Percentiles rank a stretch among this genome's conserved stretches.
phyloP scores from a whole-genome alignment of 2,329 filamentous ascomycete genomes.

The Grosmannia penicillata region DNA sequence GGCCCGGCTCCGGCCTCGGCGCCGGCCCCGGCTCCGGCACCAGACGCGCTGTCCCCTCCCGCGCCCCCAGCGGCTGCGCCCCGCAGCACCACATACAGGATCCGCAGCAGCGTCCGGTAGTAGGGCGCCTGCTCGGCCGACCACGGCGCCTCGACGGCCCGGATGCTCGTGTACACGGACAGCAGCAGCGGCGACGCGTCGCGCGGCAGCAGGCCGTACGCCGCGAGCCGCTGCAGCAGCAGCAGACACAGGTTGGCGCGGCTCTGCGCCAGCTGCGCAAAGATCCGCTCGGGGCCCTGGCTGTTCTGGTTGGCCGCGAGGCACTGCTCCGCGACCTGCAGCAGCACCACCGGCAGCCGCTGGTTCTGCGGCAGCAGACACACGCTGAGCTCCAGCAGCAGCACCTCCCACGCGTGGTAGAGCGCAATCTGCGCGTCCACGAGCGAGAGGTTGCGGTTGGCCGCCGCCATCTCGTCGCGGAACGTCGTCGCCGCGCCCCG shows the following conservation, averaged over 20 bases:
- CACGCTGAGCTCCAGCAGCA: slow-evolving; percentile 70
- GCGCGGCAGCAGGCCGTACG: slow-evolving; percentile 32
- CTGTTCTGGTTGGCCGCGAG: slow-evolving; percentile 54
- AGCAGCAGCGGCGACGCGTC: slow-evolving; percentile 37
- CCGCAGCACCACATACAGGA: slow-evolving; percentile 70
- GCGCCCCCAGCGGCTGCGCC: background rate
- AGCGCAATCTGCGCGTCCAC: slow-evolving; percentile 84
- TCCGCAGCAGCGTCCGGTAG: slow-evolving; percentile 70
- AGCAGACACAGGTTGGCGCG: slow-evolving; percentile 71
- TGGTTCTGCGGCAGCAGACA: slow-evolving; percentile 34
- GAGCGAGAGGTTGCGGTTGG: slow-evolving; percentile 80
- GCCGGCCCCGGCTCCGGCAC: background rate
- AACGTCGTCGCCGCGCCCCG: slow-evolving; percentile 60
- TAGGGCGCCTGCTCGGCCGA: slow-evolving; percentile 43
- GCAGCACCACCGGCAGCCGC: slow-evolving; percentile 37
- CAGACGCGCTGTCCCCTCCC: background rate
- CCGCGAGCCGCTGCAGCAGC: slow-evolving; percentile 65
- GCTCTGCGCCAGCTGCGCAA: slow-evolving; percentile 59
- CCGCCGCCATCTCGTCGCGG: slow-evolving; percentile 65
- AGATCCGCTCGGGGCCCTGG: slow-evolving; percentile 66
- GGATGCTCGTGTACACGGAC: slow-evolving; percentile 36
- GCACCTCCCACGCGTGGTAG: slow-evolving; percentile 77
- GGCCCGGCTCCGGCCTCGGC: slow-evolving; percentile 15
- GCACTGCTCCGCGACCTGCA: slow-evolving; percentile 63
- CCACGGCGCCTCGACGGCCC: slow-evolving; percentile 38